phyloP scores from a whole-genome alignment of 202 grass and related monocot genomes.

The Musa balbisiana region DNA sequence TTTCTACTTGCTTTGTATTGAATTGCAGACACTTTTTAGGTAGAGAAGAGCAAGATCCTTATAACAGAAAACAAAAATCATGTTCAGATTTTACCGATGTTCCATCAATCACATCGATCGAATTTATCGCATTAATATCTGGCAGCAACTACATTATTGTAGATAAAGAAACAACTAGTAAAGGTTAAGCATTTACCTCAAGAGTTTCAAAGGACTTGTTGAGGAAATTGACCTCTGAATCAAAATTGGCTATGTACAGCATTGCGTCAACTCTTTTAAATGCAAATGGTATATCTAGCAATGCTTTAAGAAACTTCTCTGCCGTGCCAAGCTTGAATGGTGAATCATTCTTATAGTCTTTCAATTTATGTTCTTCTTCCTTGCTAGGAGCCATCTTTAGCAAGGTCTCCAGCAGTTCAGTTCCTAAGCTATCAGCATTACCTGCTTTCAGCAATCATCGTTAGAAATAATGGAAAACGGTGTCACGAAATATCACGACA shows the following conservation, averaged over 20 bases:
- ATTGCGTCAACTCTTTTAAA: slow-evolving; percentile 84
- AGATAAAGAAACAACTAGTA: slow-evolving; percentile 1
- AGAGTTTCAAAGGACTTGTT: slow-evolving; percentile 87
- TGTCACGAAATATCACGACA: too few relatives aligned
- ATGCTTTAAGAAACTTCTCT: slow-evolving; percentile 77
- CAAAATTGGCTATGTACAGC: slow-evolving; percentile 86
- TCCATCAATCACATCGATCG: neutral
- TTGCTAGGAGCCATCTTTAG: slow-evolving; percentile 91
- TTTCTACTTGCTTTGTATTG: too few relatives aligned
- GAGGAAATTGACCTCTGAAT: slow-evolving; percentile 83
- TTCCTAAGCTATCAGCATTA: slow-evolving; percentile 68
- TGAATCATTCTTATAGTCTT: slow-evolving; percentile 66
- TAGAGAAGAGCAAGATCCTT: too few relatives aligned
- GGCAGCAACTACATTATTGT: neutral
- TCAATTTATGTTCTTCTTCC: slow-evolving; percentile 89
- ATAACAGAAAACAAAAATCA: too few relatives aligned
- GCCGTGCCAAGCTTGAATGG: slow-evolving; percentile 71
- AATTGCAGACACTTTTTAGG: too few relatives aligned
- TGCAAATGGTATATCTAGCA: slow-evolving; percentile 75
- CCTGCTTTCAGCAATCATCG: slow-evolving; percentile 49
- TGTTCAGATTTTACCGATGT: neutral
- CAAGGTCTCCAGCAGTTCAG: slow-evolving; percentile 75
- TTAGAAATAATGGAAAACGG: neutral
- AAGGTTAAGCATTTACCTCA: slow-evolving; percentile 48
- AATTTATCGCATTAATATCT: too few relatives aligned